Conservation (phyloP, 331 rosid genomes). For the Rhamnella rubrinervis region DNA sequence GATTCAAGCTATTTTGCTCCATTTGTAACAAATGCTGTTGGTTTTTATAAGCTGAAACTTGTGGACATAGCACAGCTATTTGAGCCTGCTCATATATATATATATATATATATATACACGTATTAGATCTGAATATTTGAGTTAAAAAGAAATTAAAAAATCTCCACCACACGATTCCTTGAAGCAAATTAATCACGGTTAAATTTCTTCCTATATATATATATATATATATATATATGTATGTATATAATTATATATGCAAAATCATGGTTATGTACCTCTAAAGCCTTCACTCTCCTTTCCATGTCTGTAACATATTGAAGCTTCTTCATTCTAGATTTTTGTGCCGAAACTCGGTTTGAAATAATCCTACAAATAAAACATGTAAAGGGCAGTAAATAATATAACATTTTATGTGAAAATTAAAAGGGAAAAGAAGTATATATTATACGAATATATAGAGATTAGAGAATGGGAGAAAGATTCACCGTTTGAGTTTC, state of each 20-base stretch:
- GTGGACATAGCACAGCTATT: slow-evolving; percentile 33
- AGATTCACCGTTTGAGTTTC: slow-evolving; percentile 43
- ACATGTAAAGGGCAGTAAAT: neutral
- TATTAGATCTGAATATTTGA: neutral
- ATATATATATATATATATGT: too few species aligned
- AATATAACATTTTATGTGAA: too few species aligned
- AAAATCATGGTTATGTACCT: slow-evolving; percentile 30
- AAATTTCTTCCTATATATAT: too few species aligned
- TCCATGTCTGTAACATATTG: slow-evolving; percentile 36
- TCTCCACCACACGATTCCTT: too few species aligned
- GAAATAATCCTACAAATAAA: slow-evolving; percentile 32
- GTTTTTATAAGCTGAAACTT: slow-evolving; percentile 26
- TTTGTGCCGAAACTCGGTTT: slow-evolving; percentile 47
- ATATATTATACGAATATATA: too few species aligned
- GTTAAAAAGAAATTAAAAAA: neutral
- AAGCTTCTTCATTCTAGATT: slow-evolving; percentile 37
- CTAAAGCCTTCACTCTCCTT: slow-evolving; percentile 10
- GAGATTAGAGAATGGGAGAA: neutral
- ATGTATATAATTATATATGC: too few species aligned
- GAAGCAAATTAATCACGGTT: too few species aligned
- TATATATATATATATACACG: neutral
- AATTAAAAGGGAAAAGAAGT: too few species aligned
- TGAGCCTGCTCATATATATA: slow-evolving; percentile 28
- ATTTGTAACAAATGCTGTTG: slow-evolving; percentile 18
- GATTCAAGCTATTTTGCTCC: slow-evolving; percentile 42